These are phyloP conservation scores for Mycena capillaripes DNA, from an alignment of 768 basidiomycete species.

Conservation along the genomic window DNA sequence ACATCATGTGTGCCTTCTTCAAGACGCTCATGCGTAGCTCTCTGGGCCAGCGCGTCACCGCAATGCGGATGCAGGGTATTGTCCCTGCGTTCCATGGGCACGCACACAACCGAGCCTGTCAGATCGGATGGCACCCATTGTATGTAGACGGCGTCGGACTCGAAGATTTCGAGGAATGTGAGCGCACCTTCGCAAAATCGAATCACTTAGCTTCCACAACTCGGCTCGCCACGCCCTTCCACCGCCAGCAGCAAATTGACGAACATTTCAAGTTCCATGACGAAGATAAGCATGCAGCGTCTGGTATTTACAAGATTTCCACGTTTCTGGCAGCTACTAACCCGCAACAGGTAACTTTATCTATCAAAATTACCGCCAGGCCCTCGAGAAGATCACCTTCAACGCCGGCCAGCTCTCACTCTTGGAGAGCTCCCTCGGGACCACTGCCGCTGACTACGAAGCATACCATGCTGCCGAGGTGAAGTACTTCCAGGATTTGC, in stretches of 20 bases:
- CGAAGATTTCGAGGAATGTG: too few species aligned
- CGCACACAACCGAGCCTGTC: too few species aligned
- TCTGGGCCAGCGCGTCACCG: conserved; percentile 33
- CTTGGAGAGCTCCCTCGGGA: too few species aligned
- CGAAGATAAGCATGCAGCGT: too few species aligned
- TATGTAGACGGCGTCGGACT: too few species aligned
- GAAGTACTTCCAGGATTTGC: conserved; percentile 15
- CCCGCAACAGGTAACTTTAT: conserved; percentile 15
- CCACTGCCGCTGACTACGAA: conserved; percentile 22
- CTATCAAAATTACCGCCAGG: conserved; percentile 25
- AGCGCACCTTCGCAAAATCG: too few species aligned
- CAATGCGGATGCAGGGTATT: conserved; percentile 17
- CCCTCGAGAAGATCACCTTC: conserved; percentile 17
- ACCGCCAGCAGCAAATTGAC: conserved; percentile 42
- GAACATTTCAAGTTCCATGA: conserved; percentile 40
- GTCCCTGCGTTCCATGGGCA: too few species aligned
- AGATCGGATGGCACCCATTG: too few species aligned
- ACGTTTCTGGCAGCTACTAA: neutral
- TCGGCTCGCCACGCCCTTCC: conserved; percentile 39
- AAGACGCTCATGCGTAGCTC: conserved; percentile 40
- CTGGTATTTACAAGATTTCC: conserved; percentile 19
- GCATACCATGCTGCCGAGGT: neutral
- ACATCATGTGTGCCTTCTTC: too few species aligned
- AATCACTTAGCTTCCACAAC: too few species aligned
- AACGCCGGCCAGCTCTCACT: neutral